phyloP scores from a whole-genome alignment of 371 early-diverging fungal genomes.

The Mucor sp. region DNA sequence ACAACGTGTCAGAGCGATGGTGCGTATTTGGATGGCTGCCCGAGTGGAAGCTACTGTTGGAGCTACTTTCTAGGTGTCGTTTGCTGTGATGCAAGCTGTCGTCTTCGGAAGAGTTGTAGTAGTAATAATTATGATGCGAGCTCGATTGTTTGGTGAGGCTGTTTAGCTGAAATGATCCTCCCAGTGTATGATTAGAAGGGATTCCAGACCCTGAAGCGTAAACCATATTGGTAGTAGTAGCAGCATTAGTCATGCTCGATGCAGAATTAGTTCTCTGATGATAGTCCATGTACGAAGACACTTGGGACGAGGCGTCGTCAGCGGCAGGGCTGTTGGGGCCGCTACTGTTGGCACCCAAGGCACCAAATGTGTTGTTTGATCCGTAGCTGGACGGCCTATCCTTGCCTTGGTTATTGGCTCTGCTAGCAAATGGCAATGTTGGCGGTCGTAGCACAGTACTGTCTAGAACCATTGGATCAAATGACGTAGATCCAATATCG shows the following conservation, averaged over 20 bases:
- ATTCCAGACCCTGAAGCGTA: background rate
- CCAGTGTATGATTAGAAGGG: background rate
- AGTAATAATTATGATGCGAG: background rate
- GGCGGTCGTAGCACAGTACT: conserved; percentile 8
- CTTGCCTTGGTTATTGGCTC: background rate
- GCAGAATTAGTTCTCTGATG: background rate
- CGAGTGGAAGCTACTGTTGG: background rate
- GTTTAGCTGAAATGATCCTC: background rate
- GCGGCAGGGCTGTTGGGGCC: background rate
- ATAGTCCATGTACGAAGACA: conserved; percentile 1
- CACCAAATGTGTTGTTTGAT: conserved; percentile 25
- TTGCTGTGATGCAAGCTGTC: background rate
- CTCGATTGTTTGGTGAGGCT: background rate
- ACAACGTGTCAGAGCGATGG: background rate
- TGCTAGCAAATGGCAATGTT: conserved; percentile 12
- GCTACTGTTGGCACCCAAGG: background rate
- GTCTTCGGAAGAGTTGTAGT: background rate
- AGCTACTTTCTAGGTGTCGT: background rate
- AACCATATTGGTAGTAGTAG: background rate
- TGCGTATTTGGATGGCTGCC: background rate
- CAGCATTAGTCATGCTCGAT: background rate
- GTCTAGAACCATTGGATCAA: background rate
- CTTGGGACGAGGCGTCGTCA: conserved; percentile 11
- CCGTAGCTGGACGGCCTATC: conserved; percentile 19
- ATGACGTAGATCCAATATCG: conserved; percentile 4